Evolutionary conservation across 1,139 yeast species (phyloP), one percentile per base, ranked within the genome.

Genomic region (Waltiozyma solani): DNA sequence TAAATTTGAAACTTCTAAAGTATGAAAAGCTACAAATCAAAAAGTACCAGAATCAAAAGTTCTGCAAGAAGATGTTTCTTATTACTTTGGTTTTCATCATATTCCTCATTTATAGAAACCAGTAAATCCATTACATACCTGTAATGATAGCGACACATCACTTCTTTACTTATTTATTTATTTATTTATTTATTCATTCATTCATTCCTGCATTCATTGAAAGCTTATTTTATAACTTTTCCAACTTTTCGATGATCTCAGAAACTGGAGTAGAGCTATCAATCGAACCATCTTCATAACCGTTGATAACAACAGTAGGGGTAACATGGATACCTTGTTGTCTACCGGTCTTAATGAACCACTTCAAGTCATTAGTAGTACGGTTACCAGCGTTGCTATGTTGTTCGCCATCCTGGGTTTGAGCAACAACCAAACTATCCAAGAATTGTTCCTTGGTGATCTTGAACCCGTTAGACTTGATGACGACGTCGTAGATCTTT

Each of bases 321-420:
- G 93, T 82, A 22, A 82, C 78, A 55, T 86, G 95, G 34, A 83
- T 74, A 29, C 93, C 86, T 34, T 78, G 76, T 43, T 84, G 85
- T 54, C 96, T 73, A 39, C 78, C 77, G 53, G 75, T 75, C 53
- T 76, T 71, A 25, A 87, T 72, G 54, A 83, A 84, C 52, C 79
- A 80, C 60, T 84, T 86, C 45, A 82, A 54, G 52, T 84, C 94
- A 24, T 56, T 64, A 5, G 73, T 65, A 19, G 81, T 68, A 8
- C 60, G 66, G 51, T 79, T 80, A 4, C 93, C 91, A 4, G 58
- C 54, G 53, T 84, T 82, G 44, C 15, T 24, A 69, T 67, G 31
- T 6, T 17, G 5, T 30, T 30, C 22, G 57, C 49, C 39, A 1
- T 32, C 49, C 8, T 46, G 53, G 4, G 55, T 21, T 30, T 39